phyloP scores from a whole-genome alignment of 2,329 filamentous ascomycete species.

The Sphaerulina vaccinii region DNA sequence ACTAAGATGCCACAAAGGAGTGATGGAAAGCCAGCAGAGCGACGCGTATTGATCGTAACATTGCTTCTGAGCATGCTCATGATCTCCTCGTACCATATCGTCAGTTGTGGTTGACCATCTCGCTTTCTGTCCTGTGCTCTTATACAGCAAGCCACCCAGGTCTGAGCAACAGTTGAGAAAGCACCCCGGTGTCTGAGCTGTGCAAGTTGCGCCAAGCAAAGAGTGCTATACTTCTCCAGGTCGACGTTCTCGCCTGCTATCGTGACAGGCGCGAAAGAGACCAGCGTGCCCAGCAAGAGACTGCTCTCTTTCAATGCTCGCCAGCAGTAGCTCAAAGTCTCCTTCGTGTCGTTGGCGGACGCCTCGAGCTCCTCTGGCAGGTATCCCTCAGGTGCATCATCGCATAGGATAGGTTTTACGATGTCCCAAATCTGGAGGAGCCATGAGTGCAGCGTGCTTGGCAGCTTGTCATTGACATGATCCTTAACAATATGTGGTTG shows the following conservation, averaged over 20 bases:
- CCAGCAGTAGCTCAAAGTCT: conserved; percentile 91
- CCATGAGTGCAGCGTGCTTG: conserved; percentile 34
- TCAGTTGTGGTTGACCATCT: conserved; percentile 46
- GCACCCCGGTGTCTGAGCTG: conserved; percentile 85
- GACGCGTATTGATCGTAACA: conserved; percentile 74
- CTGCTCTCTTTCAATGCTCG: conserved; percentile 92
- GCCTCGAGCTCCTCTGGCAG: conserved; percentile 74
- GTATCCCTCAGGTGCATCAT: conserved; percentile 92
- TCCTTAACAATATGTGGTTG: neutral
- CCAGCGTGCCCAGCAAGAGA: conserved; percentile 46
- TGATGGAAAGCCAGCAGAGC: conserved; percentile 88
- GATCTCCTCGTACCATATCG: conserved; percentile 64
- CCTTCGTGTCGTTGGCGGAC: conserved; percentile 74
- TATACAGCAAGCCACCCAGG: conserved; percentile 78
- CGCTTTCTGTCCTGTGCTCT: conserved; percentile 55
- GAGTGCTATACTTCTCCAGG: conserved; percentile 38
- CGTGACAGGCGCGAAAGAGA: conserved; percentile 2
- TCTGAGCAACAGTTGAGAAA: conserved; percentile 88
- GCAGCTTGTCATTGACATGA: conserved; percentile 3
- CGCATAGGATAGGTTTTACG: conserved; percentile 77
- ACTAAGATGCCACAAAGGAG: conserved; percentile 79
- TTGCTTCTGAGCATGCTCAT: conserved; percentile 52
- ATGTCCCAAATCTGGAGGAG: conserved; percentile 73
- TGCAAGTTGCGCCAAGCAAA: conserved; percentile 80
- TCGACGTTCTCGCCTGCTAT: neutral